A percentile compares a stretch with the other conserved stretches of the same genome.
Conservation (phyloP, 2,329 filamentous ascomycete species). For the Beauveria australis region DNA sequence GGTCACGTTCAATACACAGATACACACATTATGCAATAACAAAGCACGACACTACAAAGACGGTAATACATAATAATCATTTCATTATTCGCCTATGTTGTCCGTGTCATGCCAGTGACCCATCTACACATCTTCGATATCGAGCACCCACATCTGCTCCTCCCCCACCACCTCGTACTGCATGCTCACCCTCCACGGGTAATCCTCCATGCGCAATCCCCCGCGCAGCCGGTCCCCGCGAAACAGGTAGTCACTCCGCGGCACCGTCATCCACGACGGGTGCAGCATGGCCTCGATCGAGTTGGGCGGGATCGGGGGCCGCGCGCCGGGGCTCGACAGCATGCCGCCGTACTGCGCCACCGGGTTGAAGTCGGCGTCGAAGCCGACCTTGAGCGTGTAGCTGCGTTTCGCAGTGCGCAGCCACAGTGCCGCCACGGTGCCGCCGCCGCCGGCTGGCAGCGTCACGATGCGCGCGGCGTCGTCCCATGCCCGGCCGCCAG, state of each 20-base stretch:
- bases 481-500: neutral
- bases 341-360: slow-evolving; percentile 6
- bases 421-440: slow-evolving; percentile 4
- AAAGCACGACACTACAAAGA: neutral
- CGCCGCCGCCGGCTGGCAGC: slow-evolving; percentile 3
- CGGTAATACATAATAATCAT: neutral
- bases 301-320: neutral
- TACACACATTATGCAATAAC: neutral
- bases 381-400: slow-evolving; percentile 9
- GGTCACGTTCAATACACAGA: neutral
- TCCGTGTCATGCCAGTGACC: neutral
- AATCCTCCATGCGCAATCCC: neutral
- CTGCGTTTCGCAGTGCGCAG: neutral
- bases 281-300: slow-evolving; percentile 4
- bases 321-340: slow-evolving; percentile 1
- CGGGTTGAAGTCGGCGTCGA: slow-evolving; percentile 10
- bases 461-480: slow-evolving; percentile 2
- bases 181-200: neutral
- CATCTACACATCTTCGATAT: neutral
- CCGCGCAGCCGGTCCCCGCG: neutral
- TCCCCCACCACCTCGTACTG: neutral
- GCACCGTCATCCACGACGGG: neutral
- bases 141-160: slow-evolving; percentile 7
- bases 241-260: neutral
- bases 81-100: neutral